A percentile compares a stretch with the other conserved stretches of the same genome.
These are phyloP conservation scores for Yarrowia osloensis DNA, from an alignment of 805 yeast genomes.

Conservation along the genomic window DNA sequence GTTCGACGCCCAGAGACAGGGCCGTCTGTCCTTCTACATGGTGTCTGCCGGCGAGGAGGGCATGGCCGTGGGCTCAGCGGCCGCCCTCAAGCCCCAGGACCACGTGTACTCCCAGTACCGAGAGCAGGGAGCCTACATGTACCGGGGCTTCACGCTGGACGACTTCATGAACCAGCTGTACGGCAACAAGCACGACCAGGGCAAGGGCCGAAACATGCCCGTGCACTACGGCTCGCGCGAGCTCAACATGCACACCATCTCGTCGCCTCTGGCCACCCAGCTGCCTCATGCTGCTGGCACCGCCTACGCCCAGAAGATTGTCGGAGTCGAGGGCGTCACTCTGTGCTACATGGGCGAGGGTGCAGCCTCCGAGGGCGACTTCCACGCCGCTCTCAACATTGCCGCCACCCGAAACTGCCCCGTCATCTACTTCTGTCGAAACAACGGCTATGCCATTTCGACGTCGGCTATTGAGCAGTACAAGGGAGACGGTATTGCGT, in stretches of 20 bases:
- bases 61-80: slow-evolving; percentile 42
- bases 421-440: slow-evolving; percentile 42
- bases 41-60: slow-evolving; percentile 45
- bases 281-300: slow-evolving; percentile 45
- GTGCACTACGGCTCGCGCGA: slow-evolving; percentile 40
- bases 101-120: slow-evolving; percentile 42
- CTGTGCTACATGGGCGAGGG: slow-evolving; percentile 44
- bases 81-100: slow-evolving; percentile 41
- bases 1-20: slow-evolving; percentile 45
- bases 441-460: slow-evolving; percentile 45
- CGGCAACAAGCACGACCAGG: slow-evolving; percentile 40
- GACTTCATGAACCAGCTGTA: slow-evolving; percentile 42
- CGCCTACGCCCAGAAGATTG: slow-evolving; percentile 43
- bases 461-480: slow-evolving; percentile 43
- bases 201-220: slow-evolving; percentile 43
- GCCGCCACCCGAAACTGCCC: slow-evolving; percentile 44
- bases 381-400: slow-evolving; percentile 44
- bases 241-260: slow-evolving; percentile 42
- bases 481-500: slow-evolving; percentile 44
- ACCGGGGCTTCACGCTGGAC: slow-evolving; percentile 41
- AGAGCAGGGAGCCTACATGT: slow-evolving; percentile 42
- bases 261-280: slow-evolving; percentile 44
- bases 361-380: slow-evolving; percentile 45
- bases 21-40: slow-evolving; percentile 43
- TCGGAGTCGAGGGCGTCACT: slow-evolving; percentile 38